Evolutionary conservation across 2,329 filamentous ascomycete species (phyloP), one percentile per base, ranked within the genome.

Genomic region (Penicillium freii): DNA sequence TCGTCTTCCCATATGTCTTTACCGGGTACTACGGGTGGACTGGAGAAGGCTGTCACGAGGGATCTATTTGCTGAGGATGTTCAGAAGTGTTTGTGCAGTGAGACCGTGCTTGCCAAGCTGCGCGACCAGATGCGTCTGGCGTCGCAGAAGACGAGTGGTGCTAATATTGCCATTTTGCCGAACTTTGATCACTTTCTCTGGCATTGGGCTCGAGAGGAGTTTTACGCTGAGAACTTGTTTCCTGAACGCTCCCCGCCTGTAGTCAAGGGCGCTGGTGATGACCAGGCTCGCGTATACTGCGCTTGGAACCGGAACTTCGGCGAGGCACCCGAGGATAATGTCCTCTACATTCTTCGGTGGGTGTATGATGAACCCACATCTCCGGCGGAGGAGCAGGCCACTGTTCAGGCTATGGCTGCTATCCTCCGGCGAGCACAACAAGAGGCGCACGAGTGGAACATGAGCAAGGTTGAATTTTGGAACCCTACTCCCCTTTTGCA

Each of bases 181-280:
- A 84, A 91, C 66, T 73, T 84, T 58, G 83, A 87, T 56, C 85
- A 86, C 7, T 82, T 92, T 63, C 76, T 82, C 59, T 95, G 91
- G 91, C 88, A 93, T 73, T 85, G 91, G 71, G 85, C 87, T 57
- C 85, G 93, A 48, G 91, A 96, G 74, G 86, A 92, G 49, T 94
- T 89, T 72, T 87, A 93, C 68, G 84, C 83, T 5, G 80, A 82
- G 54, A 82, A 85, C 60, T 78, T 92, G 6, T 83, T 88, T 62
- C 78, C 81, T 2, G 76, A 78, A 19, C 71, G 70, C 6, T 62
- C 62, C 17, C 62, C 62, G 0, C 87, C 90, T 0, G 69, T 77
- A 0, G 77, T 89, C 54, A 88, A 89, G 68, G 92, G 92, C 15
- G 91, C 89, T 2, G 79, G 91, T 1, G 84, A 87, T 43, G 76